Evolutionary conservation across 1,139 yeast species (phyloP), one percentile per base, ranked within the genome.

Genomic region (Lodderomyces theae): DNA sequence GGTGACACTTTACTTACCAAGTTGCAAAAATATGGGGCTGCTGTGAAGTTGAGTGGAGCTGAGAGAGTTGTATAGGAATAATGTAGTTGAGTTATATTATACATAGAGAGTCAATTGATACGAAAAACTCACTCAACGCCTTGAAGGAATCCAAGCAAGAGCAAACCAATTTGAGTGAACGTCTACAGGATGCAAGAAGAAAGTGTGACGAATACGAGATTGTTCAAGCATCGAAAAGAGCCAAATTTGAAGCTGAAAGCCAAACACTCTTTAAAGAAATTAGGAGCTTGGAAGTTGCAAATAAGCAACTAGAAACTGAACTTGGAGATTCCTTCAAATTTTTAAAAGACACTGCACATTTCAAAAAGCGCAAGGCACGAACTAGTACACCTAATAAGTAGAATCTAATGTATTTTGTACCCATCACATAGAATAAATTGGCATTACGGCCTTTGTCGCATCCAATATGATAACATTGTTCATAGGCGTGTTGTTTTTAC

Each of bases 21-120:
- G 64, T 75, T 94, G 57, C 98, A 94, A 61, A 92, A 90, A 64
- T 92, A 92, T 57, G 96, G 96, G 38, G 96, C 97, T 30, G 97
- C 97, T 12, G 97, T 92, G 40, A 86, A 94, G 62, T 77, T 92
- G 56, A 84, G 95, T 58, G 97, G 97, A 36, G 88, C 96, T 26
- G 96, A 89, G 59, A 75, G 81, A 54, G 81, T 77, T 35, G 46
- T 43, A 37, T 48, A 49, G 45, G 40, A 12, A 8, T 18, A n/a
- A n/a, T n/a, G n/a, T n/a, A n/a, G n/a, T n/a, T n/a, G n/a, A n/a
- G n/a, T n/a, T n/a, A n/a, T n/a, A n/a, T n/a, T n/a, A n/a, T n/a
- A n/a, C n/a, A n/a, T 13, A 22, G 18, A 39, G 16, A 24, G 30
- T n/a, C n/a, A n/a, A n/a, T n/a, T n/a, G n/a, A n/a, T n/a, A n/a